Evolutionary conservation across 768 basidiomycete genomes (phyloP).

Genomic region (Termitomyces sp.): DNA sequence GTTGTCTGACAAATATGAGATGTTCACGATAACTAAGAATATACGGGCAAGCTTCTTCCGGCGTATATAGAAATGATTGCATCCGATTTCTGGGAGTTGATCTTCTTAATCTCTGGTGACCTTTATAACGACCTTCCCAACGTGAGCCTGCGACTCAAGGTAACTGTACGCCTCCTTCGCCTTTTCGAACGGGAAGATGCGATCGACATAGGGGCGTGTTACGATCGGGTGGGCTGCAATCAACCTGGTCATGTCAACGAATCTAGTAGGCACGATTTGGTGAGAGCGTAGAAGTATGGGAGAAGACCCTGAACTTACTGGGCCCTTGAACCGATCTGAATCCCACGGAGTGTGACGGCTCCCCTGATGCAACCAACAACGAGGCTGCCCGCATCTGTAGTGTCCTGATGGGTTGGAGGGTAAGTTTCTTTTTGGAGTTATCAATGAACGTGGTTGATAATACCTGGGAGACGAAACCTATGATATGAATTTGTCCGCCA

Average conservation of each 20-base stretch:
- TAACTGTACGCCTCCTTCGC: conserved; percentile 45
- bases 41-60: not conserved
- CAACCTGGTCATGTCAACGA: conserved; percentile 46
- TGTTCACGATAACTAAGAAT: not conserved
- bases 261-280: conserved; percentile 23
- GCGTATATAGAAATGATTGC: not conserved
- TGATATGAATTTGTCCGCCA: conserved; percentile 41
- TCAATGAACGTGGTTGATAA: not conserved
- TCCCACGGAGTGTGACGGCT: conserved; percentile 40
- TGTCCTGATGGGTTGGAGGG: conserved; percentile 8
- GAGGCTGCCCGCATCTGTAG: conserved; percentile 18
- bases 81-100: not conserved
- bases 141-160: conserved; percentile 48
- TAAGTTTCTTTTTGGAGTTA: not conserved
- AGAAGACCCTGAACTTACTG: conserved; percentile 33
- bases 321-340: conserved; percentile 52
- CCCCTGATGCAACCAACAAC: conserved; percentile 28
- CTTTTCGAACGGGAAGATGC: conserved; percentile 54
- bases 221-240: conserved; percentile 33
- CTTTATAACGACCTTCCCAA: conserved; percentile 57
- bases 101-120: conserved; percentile 19
- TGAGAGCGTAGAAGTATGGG: not conserved
- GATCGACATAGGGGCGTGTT: conserved; percentile 48
- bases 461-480: conserved; percentile 46
- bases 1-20: not conserved